These are phyloP conservation scores for Acanthamoeba sp. DNA, from an alignment of 208 protist genomes.

Conservation along the genomic window DNA sequence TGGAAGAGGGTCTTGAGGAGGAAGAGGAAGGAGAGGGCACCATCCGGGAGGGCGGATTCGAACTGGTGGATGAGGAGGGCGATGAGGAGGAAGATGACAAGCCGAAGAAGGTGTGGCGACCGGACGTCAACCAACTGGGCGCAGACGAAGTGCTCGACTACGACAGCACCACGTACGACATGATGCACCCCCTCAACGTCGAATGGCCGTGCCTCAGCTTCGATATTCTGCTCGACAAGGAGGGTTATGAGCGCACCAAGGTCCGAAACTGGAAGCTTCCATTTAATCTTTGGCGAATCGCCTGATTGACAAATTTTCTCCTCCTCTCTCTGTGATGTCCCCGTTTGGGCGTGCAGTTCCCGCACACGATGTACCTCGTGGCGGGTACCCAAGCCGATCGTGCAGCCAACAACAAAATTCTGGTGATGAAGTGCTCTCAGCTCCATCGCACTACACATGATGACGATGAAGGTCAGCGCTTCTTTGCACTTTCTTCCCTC, in stretches of 20 bases:
- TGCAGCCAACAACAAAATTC: slow-evolving; percentile 94
- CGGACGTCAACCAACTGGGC: slow-evolving; percentile 79
- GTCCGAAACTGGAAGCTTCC: slow-evolving; percentile 2
- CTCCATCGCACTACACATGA: slow-evolving; percentile 95
- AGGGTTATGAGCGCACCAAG: slow-evolving; percentile 81
- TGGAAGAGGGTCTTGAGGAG: slow-evolving; percentile 71
- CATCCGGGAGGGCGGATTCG: not conserved
- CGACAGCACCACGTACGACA: slow-evolving; percentile 84
- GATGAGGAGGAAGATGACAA: not conserved
- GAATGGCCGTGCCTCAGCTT: slow-evolving; percentile 88
- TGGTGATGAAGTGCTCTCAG: slow-evolving; percentile 94
- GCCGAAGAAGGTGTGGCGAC: slow-evolving; percentile 72
- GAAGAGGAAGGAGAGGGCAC: slow-evolving; percentile 69
- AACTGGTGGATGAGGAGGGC: not conserved
- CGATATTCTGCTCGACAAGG: slow-evolving; percentile 82
- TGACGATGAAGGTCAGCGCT: slow-evolving; percentile 82
- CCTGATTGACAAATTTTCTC: too few species aligned
- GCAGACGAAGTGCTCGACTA: slow-evolving; percentile 83
- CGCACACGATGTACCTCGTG: slow-evolving; percentile 94
- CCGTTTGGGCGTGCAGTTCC: slow-evolving; percentile 88
- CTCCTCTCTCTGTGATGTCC: not conserved
- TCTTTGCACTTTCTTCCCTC: slow-evolving; percentile 33
- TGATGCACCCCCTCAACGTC: slow-evolving; percentile 82
- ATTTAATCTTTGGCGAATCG: too few species aligned
- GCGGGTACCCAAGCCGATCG: slow-evolving; percentile 97